Evolutionary conservation across 2,329 filamentous ascomycete genomes (phyloP).

Genomic region (Annulohypoxylon truncatum): DNA sequence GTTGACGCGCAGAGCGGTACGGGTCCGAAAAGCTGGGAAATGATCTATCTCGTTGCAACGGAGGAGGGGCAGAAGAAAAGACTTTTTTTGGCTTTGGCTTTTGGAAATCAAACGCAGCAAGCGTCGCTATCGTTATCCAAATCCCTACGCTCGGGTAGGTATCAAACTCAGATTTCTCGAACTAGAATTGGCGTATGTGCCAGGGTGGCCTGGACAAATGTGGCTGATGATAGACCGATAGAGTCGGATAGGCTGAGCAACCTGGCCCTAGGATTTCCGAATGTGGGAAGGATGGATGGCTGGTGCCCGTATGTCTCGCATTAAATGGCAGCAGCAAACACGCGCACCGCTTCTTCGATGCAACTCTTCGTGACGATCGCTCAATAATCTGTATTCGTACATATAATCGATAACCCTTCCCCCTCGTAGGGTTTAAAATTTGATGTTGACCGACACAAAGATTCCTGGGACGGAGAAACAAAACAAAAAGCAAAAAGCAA

Average conservation of each 20-base stretch:
- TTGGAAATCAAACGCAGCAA: constrained; percentile 14
- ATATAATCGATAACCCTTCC: constrained; percentile 22
- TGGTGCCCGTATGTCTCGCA: constrained; percentile 39
- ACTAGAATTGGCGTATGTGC: constrained; percentile 6
- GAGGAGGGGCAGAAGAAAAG: constrained; percentile 1
- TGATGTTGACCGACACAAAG: constrained; percentile 33
- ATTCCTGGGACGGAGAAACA: constrained; percentile 5
- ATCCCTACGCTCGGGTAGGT: constrained; percentile 27
- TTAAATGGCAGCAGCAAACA: constrained; percentile 39
- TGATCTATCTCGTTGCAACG: constrained; percentile 35
- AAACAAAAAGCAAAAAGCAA: neutral
- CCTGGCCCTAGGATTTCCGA: constrained; percentile 34
- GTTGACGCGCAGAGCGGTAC: constrained; percentile 36
- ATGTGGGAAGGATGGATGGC: constrained; percentile 35
- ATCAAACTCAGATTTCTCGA: constrained; percentile 20
- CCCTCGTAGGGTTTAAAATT: constrained; percentile 8
- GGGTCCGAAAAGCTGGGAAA: constrained; percentile 39
- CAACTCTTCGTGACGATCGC: constrained; percentile 34
- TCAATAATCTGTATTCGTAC: constrained; percentile 36
- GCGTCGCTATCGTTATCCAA: constrained; percentile 30
- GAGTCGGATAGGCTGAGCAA: constrained; percentile 6
- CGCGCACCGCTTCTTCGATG: constrained; percentile 33
- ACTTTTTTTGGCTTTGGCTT: too few species aligned
- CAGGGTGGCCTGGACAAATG: constrained; percentile 27
- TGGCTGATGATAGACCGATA: constrained; percentile 37